Base-by-base conservation (phyloP, 139 green algal genomes). In the Volvox africanus region DNA sequence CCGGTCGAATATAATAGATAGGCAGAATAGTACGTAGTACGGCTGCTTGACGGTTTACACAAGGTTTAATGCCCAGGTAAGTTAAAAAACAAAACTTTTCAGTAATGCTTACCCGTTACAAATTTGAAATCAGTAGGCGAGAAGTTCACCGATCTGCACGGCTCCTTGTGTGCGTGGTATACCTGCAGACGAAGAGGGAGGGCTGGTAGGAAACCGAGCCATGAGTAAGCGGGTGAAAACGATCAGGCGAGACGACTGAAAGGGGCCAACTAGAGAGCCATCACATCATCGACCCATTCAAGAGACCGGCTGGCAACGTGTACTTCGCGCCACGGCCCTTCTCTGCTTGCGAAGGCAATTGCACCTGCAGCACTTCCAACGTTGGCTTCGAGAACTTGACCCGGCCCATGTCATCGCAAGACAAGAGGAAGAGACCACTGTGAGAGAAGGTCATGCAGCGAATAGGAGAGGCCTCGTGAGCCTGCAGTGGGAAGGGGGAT, bases 111-210 rank as follows among this genome's bases (percentile, higher is more conserved):
- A 89, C 84, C 84, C 16, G 84, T 89, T n/a, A 93, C 96, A 91
- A 98, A 99, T 90, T 99, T 99, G 69, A 97, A 90, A 95, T 99
- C 98, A 9, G 92, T 94, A 6, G 95, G 96, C 0, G 95, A 87
- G 61, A 97, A 96, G 77, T 91, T 84, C 35, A 95, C 91, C 91
- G 77, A 91, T 19, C 91, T n/a, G 79, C 91, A 93, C 2, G 91
- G 86, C 85, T 93, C 91, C 67, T 86, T 81, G 86, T 93, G 91
- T 2, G 91, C 85, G 24, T 61, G 35, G 85, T 89, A 82, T 1
- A 88, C 69, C 36, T 90, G 44, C 44, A 55, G 44, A 55, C 44
- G 44, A 55, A 55, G n/a, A n/a, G n/a, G n/a, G n/a, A n/a, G n/a
- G n/a, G n/a, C n/a, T n/a, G n/a, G n/a, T n/a, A n/a, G n/a, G n/a